phyloP scores from a whole-genome alignment of 2,329 filamentous ascomycete species.

The Fusarium buxicola region DNA sequence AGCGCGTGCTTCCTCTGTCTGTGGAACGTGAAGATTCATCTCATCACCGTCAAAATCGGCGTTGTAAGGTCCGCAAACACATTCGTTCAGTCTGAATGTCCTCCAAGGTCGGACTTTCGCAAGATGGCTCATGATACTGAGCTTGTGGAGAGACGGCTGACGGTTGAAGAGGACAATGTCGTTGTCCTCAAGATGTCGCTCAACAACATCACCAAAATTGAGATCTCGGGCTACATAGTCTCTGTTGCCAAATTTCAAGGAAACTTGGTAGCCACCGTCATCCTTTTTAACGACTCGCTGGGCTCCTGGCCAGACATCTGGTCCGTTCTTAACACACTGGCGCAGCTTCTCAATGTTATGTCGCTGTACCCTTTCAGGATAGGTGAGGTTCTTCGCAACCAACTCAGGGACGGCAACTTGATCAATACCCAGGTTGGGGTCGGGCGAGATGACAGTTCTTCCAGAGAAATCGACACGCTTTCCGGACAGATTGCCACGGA shows the following conservation, averaged over 20 bases:
- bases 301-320: conserved; percentile 85
- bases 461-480: conserved; percentile 99
- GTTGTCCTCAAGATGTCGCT: conserved; percentile 93
- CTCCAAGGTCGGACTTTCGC: conserved; percentile 94
- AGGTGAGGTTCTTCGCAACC: conserved; percentile 97
- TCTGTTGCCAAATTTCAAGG: conserved; percentile 79
- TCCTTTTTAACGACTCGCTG: conserved; percentile 82
- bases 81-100: conserved; percentile 97
- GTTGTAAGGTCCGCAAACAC: conserved; percentile 98
- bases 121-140: conserved; percentile 97
- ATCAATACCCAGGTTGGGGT: conserved; percentile 93
- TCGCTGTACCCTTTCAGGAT: conserved; percentile 86
- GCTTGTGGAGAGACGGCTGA: conserved; percentile 96
- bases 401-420: conserved; percentile 91
- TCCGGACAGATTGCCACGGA: conserved; percentile 95
- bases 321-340: conserved; percentile 79
- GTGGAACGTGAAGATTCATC: conserved; percentile 98
- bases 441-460: conserved; percentile 95
- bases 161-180: conserved; percentile 98
- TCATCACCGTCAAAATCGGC: conserved; percentile 99
- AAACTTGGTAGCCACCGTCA: conserved; percentile 75
- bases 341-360: conserved; percentile 88
- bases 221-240: conserved; percentile 79
- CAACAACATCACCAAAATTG: conserved; percentile 86
- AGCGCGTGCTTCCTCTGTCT: conserved; percentile 95